Base-by-base conservation (phyloP, 208 protist species). In the Crithidia brevicula region DNA sequence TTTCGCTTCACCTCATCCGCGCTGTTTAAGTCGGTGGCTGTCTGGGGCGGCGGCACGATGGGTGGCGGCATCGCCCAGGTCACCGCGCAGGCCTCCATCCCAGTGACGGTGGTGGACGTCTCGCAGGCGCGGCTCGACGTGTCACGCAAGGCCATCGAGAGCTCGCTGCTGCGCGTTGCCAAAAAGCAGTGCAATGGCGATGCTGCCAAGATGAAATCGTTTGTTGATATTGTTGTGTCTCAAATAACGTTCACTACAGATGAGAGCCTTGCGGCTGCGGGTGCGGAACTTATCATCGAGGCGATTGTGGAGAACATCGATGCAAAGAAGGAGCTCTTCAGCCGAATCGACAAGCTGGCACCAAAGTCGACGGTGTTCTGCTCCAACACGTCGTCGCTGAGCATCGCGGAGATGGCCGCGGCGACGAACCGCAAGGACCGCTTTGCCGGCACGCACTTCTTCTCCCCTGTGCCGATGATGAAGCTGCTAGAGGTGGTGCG, bases 381-480 rank as follows among this genome's bases (percentile, higher is more conserved):
- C 60, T 88, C 88, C 27, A 96, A 96, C 82, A 96, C 91, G 15
- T 93, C 87, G 11, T 95, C 91, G 31, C 81, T 96, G 31, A 66
- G 69, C 23, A 81, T 96, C 42, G 63, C 47, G 4, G 85, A 93
- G 45, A 88, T 93, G 57, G 85, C 86, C 7, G 38, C 54, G 13
- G 82, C 56, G 23, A 89, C 88, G 33, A 38, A 47, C 20, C 81
- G 89, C 50, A 49, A 54, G 43, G 86, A 92, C 36, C 74, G 81
- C 46, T 92, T 98, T 50, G 84, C 67, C 49, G 94, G 91, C 36
- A 76, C 91, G 42, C 94, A 96, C 80, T 96, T 97, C 67, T 97
- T 98, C 79, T 94, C 88, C 23, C 94, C 94, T 0, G 94, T 98
- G 30, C 74, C 83, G 16, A 83, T 94, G 80, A 96, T 98, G 90